These are phyloP conservation scores for Fusarium equiseti DNA, from an alignment of 2,329 filamentous ascomycete species.

Conservation along the genomic window DNA sequence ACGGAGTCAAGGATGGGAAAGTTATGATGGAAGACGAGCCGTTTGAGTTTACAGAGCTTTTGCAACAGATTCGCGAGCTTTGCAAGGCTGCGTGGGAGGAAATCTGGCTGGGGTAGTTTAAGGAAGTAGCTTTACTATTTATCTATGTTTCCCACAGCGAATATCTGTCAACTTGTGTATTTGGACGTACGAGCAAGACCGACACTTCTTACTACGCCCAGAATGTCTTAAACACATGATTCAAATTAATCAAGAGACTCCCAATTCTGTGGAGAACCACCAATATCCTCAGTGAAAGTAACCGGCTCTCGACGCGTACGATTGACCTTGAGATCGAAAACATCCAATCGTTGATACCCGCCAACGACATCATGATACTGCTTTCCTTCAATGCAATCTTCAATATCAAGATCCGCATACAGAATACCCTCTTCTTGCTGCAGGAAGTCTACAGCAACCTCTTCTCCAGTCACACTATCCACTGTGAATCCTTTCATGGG, in stretches of 20 bases:
- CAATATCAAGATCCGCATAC: conserved; percentile 64
- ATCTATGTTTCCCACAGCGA: no score
- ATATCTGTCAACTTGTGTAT: no score
- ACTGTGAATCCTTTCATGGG: conserved; percentile 54
- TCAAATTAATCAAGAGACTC: neutral
- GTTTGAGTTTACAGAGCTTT: neutral
- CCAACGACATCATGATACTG: conserved; percentile 69
- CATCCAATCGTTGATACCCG: conserved; percentile 66
- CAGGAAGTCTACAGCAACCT: conserved; percentile 52
- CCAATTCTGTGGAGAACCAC: rapidly evolving
- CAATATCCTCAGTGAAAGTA: conserved; percentile 33
- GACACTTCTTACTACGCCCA: no score
- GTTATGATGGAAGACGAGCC: conserved; percentile 6
- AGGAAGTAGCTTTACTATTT: no score
- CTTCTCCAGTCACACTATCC: conserved; percentile 32
- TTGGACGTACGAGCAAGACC: no score
- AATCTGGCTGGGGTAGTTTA: neutral
- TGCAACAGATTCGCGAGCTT: neutral
- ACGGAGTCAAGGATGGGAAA: neutral
- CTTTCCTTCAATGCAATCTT: conserved; percentile 65
- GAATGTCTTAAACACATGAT: rapidly evolving
- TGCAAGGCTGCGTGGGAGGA: neutral
- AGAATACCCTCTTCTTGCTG: conserved; percentile 62
- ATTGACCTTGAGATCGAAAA: conserved; percentile 65
- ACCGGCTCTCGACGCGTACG: conserved; percentile 54